A percentile compares a stretch with the other conserved stretches of the same genome.
These are phyloP conservation scores for Marsdenia floribunda DNA, from an alignment of 257 asterid genomes.

Conservation along the genomic window DNA sequence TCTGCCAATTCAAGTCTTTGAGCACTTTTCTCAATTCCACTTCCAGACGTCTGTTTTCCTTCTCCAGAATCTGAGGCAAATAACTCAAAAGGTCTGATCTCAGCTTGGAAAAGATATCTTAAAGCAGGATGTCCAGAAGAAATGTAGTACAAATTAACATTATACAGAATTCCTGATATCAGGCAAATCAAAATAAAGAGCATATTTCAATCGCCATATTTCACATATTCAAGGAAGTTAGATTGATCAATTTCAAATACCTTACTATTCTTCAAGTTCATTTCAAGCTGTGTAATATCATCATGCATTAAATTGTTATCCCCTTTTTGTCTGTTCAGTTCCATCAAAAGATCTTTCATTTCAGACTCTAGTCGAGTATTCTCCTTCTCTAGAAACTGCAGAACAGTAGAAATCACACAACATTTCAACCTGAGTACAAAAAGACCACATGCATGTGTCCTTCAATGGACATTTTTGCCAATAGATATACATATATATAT, in stretches of 20 bases:
- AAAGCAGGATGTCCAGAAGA: neutral
- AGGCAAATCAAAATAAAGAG: neutral
- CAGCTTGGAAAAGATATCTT: neutral
- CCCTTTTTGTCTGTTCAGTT: conserved; percentile 52
- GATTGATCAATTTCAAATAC: conserved; percentile 25
- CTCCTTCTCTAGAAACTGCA: conserved; percentile 66
- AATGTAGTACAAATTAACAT: neutral
- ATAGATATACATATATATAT: no score
- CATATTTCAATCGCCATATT: neutral
- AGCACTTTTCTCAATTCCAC: conserved; percentile 18
- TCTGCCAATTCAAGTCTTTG: conserved; percentile 19
- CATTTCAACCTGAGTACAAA: neutral
- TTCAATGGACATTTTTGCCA: neutral
- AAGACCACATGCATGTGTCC: neutral
- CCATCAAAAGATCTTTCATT: conserved; percentile 43
- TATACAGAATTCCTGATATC: neutral
- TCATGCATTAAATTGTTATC: conserved; percentile 40
- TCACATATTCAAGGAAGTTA: neutral
- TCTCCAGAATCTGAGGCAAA: conserved; percentile 26
- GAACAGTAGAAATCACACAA: neutral
- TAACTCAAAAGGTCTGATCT: neutral
- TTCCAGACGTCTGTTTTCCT: conserved; percentile 25
- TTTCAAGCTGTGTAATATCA: conserved; percentile 46
- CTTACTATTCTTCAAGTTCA: conserved; percentile 46
- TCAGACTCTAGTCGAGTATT: conserved; percentile 39